Percentiles rank a stretch among this genome's conserved stretches.
Conservation (phyloP, 2,329 filamentous ascomycete genomes). For the Phyllosticta citrichinensis region DNA sequence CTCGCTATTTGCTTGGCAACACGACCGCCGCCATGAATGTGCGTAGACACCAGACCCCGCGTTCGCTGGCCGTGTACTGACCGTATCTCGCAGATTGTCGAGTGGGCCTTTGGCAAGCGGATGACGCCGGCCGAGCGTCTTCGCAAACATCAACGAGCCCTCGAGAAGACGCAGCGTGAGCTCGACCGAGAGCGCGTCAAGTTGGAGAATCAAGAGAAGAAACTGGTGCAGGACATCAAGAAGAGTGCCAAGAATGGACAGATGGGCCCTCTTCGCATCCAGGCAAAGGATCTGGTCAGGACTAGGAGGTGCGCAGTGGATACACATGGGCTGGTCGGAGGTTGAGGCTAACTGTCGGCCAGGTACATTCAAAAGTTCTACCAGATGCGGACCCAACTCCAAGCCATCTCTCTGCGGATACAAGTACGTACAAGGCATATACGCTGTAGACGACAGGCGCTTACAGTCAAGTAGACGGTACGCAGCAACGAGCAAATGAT, state of each 20-base stretch:
- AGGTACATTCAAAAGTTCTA: slow-evolving; percentile 98
- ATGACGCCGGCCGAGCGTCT: slow-evolving; percentile 92
- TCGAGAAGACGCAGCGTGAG: slow-evolving; percentile 95
- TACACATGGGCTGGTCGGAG: slow-evolving; percentile 3
- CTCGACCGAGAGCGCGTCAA: slow-evolving; percentile 91
- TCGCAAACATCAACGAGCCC: slow-evolving; percentile 87
- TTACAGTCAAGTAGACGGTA: slow-evolving; percentile 57
- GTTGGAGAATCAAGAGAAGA: slow-evolving; percentile 98
- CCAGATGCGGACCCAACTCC: slow-evolving; percentile 91
- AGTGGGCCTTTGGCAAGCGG: slow-evolving; percentile 99
- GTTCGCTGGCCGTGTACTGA: slow-evolving; percentile 10
- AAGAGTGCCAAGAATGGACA: slow-evolving; percentile 97
- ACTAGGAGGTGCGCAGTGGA: slow-evolving; percentile 61
- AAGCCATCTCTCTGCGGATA: slow-evolving; percentile 88
- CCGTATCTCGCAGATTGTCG: slow-evolving; percentile 60
- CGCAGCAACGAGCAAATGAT: slow-evolving; percentile 99
- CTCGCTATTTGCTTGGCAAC: background rate
- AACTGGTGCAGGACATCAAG: slow-evolving; percentile 90
- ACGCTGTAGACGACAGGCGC: background rate
- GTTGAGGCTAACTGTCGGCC: slow-evolving; percentile 9
- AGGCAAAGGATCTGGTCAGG: slow-evolving; percentile 91
- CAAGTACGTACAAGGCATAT: slow-evolving; percentile 52
- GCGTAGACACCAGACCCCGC: slow-evolving; percentile 20
- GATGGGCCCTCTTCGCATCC: slow-evolving; percentile 97
- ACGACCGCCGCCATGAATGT: slow-evolving; percentile 46